phyloP scores from a whole-genome alignment of 2,329 filamentous ascomycete genomes.

The Penicillium polonicum region DNA sequence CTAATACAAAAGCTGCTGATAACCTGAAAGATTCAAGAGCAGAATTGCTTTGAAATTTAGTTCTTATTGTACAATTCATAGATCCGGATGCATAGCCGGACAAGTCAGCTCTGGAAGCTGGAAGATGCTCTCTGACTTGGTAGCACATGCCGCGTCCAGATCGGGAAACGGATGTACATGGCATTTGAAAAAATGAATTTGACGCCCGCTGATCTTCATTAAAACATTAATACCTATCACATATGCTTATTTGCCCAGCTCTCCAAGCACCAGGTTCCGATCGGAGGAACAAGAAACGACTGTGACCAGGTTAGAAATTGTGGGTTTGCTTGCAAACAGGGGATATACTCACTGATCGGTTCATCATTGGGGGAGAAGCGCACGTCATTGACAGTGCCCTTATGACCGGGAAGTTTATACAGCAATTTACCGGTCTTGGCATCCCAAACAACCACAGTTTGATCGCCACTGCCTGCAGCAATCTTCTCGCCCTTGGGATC shows the following conservation, averaged over 20 bases:
- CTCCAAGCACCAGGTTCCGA: constrained; percentile 77
- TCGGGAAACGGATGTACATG: neutral
- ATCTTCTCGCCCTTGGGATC: constrained; percentile 81
- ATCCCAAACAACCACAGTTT: constrained; percentile 90
- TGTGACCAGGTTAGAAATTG: constrained; percentile 40
- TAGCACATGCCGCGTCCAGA: neutral
- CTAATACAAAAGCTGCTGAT: no score
- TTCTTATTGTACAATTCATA: constrained; percentile 10
- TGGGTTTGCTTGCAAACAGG: neutral
- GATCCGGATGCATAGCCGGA: neutral
- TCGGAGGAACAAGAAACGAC: constrained; percentile 91
- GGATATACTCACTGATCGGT: constrained; percentile 71
- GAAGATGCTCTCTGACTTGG: neutral
- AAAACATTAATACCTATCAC: constrained; percentile 16
- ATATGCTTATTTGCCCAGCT: constrained; percentile 64
- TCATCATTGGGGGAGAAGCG: constrained; percentile 83
- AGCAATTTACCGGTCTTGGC: constrained; percentile 81
- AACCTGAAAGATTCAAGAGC: neutral
- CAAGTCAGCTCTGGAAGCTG: neutral
- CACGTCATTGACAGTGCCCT: constrained; percentile 91
- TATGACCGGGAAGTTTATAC: constrained; percentile 94
- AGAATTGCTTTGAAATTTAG: neutral
- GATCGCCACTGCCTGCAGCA: constrained; percentile 84
- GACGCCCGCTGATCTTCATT: constrained; percentile 29
- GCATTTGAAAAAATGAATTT: constrained; percentile 17